Conservation (phyloP, 2,329 filamentous ascomycete species). For the Chrysoporthe deuterocubensis region DNA sequence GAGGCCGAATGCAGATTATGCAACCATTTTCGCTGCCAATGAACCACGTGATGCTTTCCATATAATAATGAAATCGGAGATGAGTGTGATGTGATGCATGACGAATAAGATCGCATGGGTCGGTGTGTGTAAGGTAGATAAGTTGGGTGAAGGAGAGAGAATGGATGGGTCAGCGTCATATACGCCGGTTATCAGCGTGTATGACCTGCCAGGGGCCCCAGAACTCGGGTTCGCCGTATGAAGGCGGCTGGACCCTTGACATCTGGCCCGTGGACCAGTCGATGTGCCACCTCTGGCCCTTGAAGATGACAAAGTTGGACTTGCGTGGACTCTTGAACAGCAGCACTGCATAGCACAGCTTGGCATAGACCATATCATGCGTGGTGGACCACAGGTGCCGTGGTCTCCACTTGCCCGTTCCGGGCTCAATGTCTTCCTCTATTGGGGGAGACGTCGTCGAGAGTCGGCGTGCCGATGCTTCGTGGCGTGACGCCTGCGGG, state of each 20-base stretch:
- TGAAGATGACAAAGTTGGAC: constrained; percentile 60
- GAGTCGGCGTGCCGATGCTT: constrained; percentile 40
- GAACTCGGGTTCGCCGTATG: constrained; percentile 55
- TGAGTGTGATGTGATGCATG: background rate
- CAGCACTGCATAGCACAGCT: constrained; percentile 63
- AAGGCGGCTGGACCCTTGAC: constrained; percentile 56
- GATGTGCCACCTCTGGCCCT: constrained; percentile 62
- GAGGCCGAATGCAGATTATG: constrained; percentile 22
- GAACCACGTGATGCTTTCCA: constrained; percentile 8
- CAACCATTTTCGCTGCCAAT: constrained; percentile 23
- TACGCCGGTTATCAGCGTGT: constrained; percentile 52
- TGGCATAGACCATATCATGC: constrained; percentile 64
- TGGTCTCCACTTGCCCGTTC: constrained; percentile 61
- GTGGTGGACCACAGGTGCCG: constrained; percentile 57
- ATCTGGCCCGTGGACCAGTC: constrained; percentile 63
- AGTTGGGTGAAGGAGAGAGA: background rate
- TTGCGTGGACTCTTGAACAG: constrained; percentile 61
- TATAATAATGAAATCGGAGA: background rate
- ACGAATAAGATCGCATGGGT: background rate
- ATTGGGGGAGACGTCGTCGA: constrained; percentile 52
- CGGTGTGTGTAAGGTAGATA: background rate
- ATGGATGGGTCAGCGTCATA: constrained; percentile 37
- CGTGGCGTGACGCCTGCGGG: background rate
- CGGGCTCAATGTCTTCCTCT: constrained; percentile 50
- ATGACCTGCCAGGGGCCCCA: constrained; percentile 56